phyloP scores from a whole-genome alignment of 164 flowering plant genomes.

The Magnolia kwangsiensis region DNA sequence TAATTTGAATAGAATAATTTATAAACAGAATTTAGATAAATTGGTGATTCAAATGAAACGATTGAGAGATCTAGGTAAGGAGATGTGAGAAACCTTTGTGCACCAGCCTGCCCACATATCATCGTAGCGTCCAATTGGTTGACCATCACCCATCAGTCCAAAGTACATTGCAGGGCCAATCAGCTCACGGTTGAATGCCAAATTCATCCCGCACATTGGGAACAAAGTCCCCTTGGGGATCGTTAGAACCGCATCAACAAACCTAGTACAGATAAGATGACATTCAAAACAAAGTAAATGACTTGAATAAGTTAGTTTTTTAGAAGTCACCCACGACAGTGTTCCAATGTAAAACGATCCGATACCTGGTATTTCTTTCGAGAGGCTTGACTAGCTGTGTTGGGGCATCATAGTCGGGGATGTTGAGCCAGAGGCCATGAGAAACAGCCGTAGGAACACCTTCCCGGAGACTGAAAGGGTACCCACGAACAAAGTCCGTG shows the following conservation, averaged over 20 bases:
- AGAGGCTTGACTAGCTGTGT: constrained; percentile 82
- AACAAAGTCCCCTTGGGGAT: constrained; percentile 77
- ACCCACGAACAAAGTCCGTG: constrained; percentile 84
- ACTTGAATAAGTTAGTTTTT: not conserved
- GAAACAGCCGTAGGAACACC: constrained; percentile 80
- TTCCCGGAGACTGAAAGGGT: constrained; percentile 80
- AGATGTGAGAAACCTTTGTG: constrained; percentile 42
- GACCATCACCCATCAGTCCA: constrained; percentile 89
- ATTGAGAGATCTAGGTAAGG: not conserved
- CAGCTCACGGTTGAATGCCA: constrained; percentile 66
- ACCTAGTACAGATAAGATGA: constrained; percentile 30
- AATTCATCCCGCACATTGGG: constrained; percentile 86
- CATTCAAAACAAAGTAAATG: not conserved
- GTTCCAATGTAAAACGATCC: not conserved
- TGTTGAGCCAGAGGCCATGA: constrained; percentile 84
- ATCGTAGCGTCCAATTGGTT: constrained; percentile 81
- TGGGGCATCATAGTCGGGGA: constrained; percentile 85
- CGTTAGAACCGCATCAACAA: constrained; percentile 75
- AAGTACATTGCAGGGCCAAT: constrained; percentile 88
- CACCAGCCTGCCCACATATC: constrained; percentile 96
- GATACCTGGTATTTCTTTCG: constrained; percentile 70
- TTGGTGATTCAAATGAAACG: not conserved
- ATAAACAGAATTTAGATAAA: too few species aligned
- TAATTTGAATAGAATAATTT: too few species aligned
- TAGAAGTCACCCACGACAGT: not conserved